A percentile compares a stretch with the other conserved stretches of the same genome.
Conservation (phyloP, 1,284 basidiomycete species). For the Sporisorium reilianum region DNA sequence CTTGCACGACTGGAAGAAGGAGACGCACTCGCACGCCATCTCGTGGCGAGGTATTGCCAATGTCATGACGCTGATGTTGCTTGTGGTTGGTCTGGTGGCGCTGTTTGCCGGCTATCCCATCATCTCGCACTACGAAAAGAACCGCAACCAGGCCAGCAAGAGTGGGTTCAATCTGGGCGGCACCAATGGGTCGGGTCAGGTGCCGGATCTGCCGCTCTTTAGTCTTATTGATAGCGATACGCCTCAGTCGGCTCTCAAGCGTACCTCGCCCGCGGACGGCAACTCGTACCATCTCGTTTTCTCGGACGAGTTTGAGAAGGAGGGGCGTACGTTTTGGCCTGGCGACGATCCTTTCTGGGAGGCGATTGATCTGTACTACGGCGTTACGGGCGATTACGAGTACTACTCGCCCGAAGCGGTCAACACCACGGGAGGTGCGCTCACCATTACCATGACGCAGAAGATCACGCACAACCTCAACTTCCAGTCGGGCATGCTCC, state of each 20-base stretch:
- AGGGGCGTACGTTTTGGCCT: conserved; percentile 63
- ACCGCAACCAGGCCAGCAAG: conserved; percentile 16
- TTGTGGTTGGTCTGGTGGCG: conserved; percentile 44
- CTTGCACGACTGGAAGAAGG: conserved; percentile 53
- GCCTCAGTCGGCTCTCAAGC: conserved; percentile 37
- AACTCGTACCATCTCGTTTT: conserved; percentile 59
- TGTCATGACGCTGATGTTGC: conserved; percentile 41
- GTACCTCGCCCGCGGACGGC: conserved; percentile 34
- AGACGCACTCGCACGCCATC: conserved; percentile 26
- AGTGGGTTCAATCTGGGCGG: conserved; percentile 77
- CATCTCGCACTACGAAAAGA: conserved; percentile 45
- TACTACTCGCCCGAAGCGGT: conserved; percentile 57
- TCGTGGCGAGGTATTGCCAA: conserved; percentile 53
- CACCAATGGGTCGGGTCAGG: conserved; percentile 67
- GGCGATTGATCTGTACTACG: conserved; percentile 61
- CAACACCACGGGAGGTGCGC: conserved; percentile 57
- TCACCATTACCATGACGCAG: conserved; percentile 55
- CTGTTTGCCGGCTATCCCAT: conserved; percentile 62
- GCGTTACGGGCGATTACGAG: conserved; percentile 55
- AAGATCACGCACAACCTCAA: conserved; percentile 57
- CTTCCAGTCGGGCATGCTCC: conserved; percentile 65
- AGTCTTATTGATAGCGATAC: conserved; percentile 57
- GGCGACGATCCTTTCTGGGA: conserved; percentile 65
- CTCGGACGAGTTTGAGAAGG: conserved; percentile 61
- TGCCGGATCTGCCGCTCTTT: conserved; percentile 54